Evolutionary conservation across 305 asterid genomes (phyloP).

Genomic region (Withania somnifera): DNA sequence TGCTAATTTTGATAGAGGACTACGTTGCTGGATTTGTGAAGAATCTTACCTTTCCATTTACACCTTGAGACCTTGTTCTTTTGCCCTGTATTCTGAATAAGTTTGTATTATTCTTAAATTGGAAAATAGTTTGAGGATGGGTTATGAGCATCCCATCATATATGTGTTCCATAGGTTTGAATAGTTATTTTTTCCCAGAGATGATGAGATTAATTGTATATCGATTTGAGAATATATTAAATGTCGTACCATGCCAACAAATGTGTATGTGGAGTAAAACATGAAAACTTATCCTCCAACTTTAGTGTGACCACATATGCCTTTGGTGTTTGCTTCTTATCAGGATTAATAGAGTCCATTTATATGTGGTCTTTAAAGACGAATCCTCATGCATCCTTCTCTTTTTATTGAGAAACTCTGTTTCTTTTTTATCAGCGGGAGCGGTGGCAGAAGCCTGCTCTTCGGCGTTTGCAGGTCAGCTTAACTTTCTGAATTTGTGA

Average conservation of each 20-base stretch:
- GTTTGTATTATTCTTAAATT: neutral
- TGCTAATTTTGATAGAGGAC: neutral
- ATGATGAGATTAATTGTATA: neutral
- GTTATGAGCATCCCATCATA: neutral
- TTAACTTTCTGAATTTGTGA: slow-evolving; percentile 1
- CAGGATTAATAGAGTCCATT: neutral
- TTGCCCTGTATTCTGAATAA: neutral
- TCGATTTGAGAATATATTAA: neutral
- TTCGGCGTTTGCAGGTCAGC: slow-evolving; percentile 93
- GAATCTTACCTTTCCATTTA: neutral
- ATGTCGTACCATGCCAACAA: neutral
- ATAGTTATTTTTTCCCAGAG: neutral
- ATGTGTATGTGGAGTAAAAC: neutral
- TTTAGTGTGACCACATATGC: neutral
- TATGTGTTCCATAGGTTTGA: neutral
- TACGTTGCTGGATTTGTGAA: neutral
- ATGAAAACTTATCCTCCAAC: neutral
- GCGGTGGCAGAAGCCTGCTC: slow-evolving; percentile 88
- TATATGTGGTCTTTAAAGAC: neutral
- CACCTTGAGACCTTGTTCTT: neutral
- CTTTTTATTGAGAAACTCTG: slow-evolving; percentile 12
- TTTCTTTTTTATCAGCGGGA: slow-evolving; percentile 54
- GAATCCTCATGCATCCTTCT: slow-evolving; percentile 14
- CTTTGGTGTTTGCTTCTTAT: neutral
- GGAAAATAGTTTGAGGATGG: neutral